Conservation (phyloP, 352 stramenopile species). For the Phytophthora melonis region DNA sequence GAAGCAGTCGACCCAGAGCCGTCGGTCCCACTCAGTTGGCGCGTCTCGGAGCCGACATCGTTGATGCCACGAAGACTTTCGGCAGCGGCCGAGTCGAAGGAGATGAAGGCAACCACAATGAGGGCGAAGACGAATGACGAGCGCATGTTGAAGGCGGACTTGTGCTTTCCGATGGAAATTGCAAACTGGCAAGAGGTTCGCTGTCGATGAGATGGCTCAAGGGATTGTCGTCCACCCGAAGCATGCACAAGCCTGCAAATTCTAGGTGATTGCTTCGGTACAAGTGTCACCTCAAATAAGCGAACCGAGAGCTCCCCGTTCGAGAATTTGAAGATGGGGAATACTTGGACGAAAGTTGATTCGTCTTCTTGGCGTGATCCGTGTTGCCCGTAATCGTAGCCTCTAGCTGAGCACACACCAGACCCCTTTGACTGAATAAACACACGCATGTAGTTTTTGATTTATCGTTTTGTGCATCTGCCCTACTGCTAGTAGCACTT, state of each 20-base stretch:
- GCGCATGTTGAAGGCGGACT: slow-evolving; percentile 11
- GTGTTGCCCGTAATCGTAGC: too few relatives aligned
- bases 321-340: too few relatives aligned
- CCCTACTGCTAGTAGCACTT: slow-evolving; percentile 15
- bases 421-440: not conserved
- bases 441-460: slow-evolving; percentile 14
- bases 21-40: slow-evolving; percentile 10
- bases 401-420: too few relatives aligned
- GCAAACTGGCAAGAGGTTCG: slow-evolving; percentile 16
- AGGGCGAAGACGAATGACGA: slow-evolving; percentile 1
- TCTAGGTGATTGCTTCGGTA: not conserved
- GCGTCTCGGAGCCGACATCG: slow-evolving; percentile 14
- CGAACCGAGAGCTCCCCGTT: too few relatives aligned
- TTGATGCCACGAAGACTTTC: slow-evolving; percentile 10
- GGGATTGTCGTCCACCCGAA: too few relatives aligned
- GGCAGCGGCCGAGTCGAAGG: not conserved
- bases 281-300: too few relatives aligned
- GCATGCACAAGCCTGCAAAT: too few relatives aligned
- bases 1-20: not conserved
- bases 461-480: slow-evolving; percentile 32
- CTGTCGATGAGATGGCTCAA: not conserved
- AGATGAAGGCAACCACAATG: not conserved
- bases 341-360: too few relatives aligned
- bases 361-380: too few relatives aligned
- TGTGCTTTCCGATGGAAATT: slow-evolving; percentile 10